Percentiles rank a stretch among this genome's conserved stretches.
Evolutionary conservation across 2,329 filamentous ascomycete species (phyloP).

Genomic region (Graphilbum sp.): DNA sequence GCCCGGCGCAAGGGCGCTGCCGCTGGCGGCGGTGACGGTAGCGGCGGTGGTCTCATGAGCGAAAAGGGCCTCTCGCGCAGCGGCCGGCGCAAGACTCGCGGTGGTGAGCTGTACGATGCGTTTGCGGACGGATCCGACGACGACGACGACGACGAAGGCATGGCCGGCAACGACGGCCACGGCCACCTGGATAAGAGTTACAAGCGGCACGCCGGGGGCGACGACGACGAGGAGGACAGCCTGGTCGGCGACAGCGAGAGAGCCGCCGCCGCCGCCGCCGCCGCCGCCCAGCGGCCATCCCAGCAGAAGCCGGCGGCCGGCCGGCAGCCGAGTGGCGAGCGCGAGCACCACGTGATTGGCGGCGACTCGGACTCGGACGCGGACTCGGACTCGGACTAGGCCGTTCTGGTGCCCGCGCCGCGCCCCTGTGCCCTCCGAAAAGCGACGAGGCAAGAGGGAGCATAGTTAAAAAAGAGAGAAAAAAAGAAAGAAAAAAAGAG

Average conservation of each 20-base stretch:
- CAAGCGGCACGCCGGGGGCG: too few relatives aligned
- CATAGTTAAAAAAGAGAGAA: too few relatives aligned
- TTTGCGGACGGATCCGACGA: slow-evolving; percentile 79
- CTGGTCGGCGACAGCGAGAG: slow-evolving; percentile 19
- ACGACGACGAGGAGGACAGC: slow-evolving; percentile 44
- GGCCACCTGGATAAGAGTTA: too few relatives aligned
- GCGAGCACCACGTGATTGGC: slow-evolving; percentile 32
- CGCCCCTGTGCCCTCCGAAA: too few relatives aligned
- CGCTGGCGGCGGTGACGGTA: background rate
- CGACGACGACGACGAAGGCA: slow-evolving; percentile 41
- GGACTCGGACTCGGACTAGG: too few relatives aligned
- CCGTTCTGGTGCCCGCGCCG: too few relatives aligned
- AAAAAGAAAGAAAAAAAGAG: too few relatives aligned
- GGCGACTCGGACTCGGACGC: slow-evolving; percentile 26
- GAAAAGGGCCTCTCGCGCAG: slow-evolving; percentile 26
- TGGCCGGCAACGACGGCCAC: slow-evolving; percentile 17
- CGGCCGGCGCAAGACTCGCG: slow-evolving; percentile 37
- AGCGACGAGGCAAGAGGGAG: too few relatives aligned
- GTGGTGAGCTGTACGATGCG: slow-evolving; percentile 89
- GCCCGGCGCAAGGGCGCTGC: too few relatives aligned
- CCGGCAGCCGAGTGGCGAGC: background rate
- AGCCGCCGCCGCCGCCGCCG: slow-evolving; percentile 9
- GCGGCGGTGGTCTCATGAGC: background rate
- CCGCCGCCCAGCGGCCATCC: slow-evolving; percentile 5
- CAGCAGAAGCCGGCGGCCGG: background rate